Conservation (phyloP, 2,329 filamentous ascomycete genomes). For the Pseudogymnoascus destructans region DNA sequence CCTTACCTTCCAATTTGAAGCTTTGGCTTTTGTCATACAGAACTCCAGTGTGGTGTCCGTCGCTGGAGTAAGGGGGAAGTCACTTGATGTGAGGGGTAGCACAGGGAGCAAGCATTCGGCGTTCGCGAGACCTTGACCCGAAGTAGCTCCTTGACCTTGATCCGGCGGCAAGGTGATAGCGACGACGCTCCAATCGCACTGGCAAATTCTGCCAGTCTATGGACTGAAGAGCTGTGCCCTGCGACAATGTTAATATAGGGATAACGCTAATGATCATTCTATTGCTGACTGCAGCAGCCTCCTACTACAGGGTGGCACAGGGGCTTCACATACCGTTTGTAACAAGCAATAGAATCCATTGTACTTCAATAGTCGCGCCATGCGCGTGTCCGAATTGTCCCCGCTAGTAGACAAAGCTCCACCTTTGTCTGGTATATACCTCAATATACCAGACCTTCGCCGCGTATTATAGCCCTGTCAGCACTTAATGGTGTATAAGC, state of each 20-base stretch:
- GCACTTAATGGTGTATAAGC: background rate
- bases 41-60: background rate
- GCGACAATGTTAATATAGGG: background rate
- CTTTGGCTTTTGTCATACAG: background rate
- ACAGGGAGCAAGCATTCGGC: background rate
- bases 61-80: slow-evolving; percentile 1
- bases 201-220: background rate
- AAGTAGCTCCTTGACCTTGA: background rate
- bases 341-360: background rate
- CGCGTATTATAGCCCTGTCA: background rate
- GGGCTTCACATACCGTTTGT: background rate
- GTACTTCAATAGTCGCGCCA: background rate
- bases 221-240: background rate
- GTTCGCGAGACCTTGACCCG: background rate
- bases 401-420: background rate
- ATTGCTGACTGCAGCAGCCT: background rate
- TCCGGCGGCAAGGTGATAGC: background rate
- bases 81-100: background rate
- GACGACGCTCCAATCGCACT: background rate
- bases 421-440: background rate
- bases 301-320: background rate
- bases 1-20: background rate
- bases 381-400: background rate
- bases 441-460: background rate
- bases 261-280: background rate